Base-by-base conservation (phyloP, 2,329 filamentous ascomycete genomes). In the Lecanoromycetidae sp. region DNA sequence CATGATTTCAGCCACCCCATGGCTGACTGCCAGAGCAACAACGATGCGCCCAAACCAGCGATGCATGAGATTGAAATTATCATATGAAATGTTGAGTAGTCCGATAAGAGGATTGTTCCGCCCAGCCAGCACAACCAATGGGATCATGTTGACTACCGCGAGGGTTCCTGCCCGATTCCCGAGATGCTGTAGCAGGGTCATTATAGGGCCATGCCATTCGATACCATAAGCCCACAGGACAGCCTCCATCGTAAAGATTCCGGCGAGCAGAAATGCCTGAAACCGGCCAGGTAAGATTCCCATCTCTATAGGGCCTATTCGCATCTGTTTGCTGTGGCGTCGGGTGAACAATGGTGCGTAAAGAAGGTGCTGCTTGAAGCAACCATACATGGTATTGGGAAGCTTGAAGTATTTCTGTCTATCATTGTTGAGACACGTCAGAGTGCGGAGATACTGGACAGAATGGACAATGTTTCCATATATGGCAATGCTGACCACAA, bases 41-140 rank as follows among this genome's bases (percentile, higher is more conserved):
- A 84, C 75, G 42, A 87, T 76, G 30, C 84, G 77, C 34, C 82
- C 84, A 54, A 84, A 76, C 82, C 83, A 90, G 57, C 84, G 77
- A 63, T 91, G 84, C 49, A 90, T 69, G 20, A 90, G 54, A 53
- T 68, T 70, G 58, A 64, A 69, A 9, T 61, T 65, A 50, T 67
- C 65, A 51, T 64, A 69, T 9, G 63, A 63, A 23, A 70, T 62
- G 43, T 61, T 60, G n/a, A 69, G 60, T 48, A 67, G 55, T 7
- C 55, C 55, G 40, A 68, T 69, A 36, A 69, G 49, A 9, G 66
- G 66, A 48, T 69, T 70, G 52, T 66, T 68, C 29, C 66, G 59
- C 5, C 65, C 65, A 17, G 64, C 62, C 57, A 68, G 55, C 25
- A 69, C 50, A 6, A 68, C 56, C 17, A 70, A 58, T 2, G 67